Percentiles rank a stretch among this genome's conserved stretches.
These are phyloP conservation scores for Naganishia friedmannii DNA, from an alignment of 768 basidiomycete species.

Conservation along the genomic window DNA sequence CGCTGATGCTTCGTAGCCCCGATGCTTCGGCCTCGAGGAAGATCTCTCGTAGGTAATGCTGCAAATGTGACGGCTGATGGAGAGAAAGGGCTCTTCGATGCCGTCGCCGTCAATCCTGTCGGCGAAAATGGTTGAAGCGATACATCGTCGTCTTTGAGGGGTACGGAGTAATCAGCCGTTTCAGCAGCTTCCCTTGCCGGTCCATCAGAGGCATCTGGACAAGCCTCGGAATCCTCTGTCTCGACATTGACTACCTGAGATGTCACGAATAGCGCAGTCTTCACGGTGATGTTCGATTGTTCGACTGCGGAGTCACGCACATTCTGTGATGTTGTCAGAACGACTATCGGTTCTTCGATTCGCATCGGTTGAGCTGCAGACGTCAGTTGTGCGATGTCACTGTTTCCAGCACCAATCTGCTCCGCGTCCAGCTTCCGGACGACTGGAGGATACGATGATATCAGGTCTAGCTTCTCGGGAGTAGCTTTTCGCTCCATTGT, in stretches of 20 bases:
- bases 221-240: neutral
- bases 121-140: slow-evolving; percentile 4
- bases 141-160: slow-evolving; percentile 11
- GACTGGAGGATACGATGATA: neutral
- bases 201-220: neutral
- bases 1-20: slow-evolving; percentile 19
- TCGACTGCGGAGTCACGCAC: neutral
- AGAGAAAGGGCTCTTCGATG: slow-evolving; percentile 23
- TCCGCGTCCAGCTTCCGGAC: neutral
- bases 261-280: neutral
- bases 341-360: neutral
- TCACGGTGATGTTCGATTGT: neutral
- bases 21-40: slow-evolving; percentile 26
- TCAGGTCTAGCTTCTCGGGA: neutral
- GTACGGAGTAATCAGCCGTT: slow-evolving; percentile 7
- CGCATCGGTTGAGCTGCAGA: neutral
- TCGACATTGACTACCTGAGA: neutral
- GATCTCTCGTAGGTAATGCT: slow-evolving; percentile 27
- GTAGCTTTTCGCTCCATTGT: no score
- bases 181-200: neutral
- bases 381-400: neutral
- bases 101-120: no score
- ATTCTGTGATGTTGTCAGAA: neutral
- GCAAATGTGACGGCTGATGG: slow-evolving; percentile 28
- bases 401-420: neutral